These are phyloP conservation scores for Oryza australiensis DNA, from an alignment of 176 grass and related monocot species.

Conservation along the genomic window DNA sequence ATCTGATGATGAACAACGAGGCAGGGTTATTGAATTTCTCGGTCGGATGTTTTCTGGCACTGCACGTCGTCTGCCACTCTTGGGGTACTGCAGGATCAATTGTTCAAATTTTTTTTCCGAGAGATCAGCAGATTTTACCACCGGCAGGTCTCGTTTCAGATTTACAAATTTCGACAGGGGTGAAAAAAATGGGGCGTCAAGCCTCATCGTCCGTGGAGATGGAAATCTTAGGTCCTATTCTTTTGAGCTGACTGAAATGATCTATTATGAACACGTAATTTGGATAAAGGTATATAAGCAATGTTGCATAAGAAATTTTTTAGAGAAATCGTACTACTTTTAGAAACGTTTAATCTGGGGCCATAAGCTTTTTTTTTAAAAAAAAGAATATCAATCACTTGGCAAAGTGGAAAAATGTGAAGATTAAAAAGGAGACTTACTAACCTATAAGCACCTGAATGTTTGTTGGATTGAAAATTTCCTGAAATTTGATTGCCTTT, in stretches of 20 bases:
- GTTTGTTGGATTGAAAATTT: background rate
- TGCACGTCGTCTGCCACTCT: background rate
- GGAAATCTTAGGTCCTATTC: too few species aligned
- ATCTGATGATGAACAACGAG: background rate
- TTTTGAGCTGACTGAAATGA: too few species aligned
- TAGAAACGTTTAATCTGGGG: too few species aligned
- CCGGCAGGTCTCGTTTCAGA: background rate
- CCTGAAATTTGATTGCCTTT: background rate
- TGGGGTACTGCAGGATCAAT: background rate
- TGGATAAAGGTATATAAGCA: too few species aligned
- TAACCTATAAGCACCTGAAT: background rate
- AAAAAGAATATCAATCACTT: background rate
- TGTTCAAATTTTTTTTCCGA: too few species aligned
- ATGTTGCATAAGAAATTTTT: too few species aligned
- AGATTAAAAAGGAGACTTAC: background rate
- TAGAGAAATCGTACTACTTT: too few species aligned
- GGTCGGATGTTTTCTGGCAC: slow-evolving; percentile 15
- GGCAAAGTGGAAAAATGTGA: background rate
- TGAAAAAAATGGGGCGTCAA: background rate
- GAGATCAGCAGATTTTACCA: background rate
- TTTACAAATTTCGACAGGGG: background rate
- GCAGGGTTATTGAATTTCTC: slow-evolving; percentile 15
- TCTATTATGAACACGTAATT: too few species aligned
- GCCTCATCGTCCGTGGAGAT: background rate
- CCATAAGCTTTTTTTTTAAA: too few species aligned